A percentile compares a stretch with the other conserved stretches of the same genome.
These are phyloP conservation scores for Amylostereum chailletii DNA, from an alignment of 1,284 basidiomycete species.

Conservation along the genomic window DNA sequence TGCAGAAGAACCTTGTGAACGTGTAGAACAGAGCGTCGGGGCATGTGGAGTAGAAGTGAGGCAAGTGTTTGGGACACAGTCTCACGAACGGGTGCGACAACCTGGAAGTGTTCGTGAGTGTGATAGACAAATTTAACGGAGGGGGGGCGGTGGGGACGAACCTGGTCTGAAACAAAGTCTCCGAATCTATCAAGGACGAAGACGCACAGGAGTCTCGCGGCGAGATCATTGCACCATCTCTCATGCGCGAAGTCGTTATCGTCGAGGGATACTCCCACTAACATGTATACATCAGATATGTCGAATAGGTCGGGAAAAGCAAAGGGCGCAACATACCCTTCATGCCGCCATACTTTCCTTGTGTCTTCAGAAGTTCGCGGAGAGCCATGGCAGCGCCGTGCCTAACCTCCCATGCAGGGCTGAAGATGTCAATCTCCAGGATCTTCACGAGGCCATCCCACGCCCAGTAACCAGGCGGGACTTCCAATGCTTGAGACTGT, in stretches of 20 bases:
- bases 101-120: conserved; percentile 30
- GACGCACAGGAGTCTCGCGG: conserved; percentile 82
- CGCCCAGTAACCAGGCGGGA: conserved; percentile 72
- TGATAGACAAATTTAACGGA: not conserved
- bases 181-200: conserved; percentile 97
- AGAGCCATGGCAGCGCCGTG: conserved; percentile 93
- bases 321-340: conserved; percentile 36
- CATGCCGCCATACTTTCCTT: conserved; percentile 81
- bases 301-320: conserved; percentile 10
- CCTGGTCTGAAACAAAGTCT: conserved; percentile 95
- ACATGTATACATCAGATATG: conserved; percentile 3
- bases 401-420: conserved; percentile 86
- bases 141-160: conserved; percentile 8
- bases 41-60: conserved; percentile 83
- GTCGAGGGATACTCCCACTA: conserved; percentile 38
- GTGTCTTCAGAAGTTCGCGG: conserved; percentile 81
- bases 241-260: conserved; percentile 69
- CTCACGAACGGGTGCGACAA: conserved; percentile 95
- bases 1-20: conserved; percentile 81
- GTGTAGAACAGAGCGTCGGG: conserved; percentile 63
- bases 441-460: conserved; percentile 84
- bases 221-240: conserved; percentile 84
- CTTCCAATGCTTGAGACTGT: conserved; percentile 67
- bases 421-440: conserved; percentile 81
- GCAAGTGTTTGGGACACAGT: conserved; percentile 94